phyloP scores from a whole-genome alignment of 257 asterid genomes.

The Salvia miltiorrhiza region DNA sequence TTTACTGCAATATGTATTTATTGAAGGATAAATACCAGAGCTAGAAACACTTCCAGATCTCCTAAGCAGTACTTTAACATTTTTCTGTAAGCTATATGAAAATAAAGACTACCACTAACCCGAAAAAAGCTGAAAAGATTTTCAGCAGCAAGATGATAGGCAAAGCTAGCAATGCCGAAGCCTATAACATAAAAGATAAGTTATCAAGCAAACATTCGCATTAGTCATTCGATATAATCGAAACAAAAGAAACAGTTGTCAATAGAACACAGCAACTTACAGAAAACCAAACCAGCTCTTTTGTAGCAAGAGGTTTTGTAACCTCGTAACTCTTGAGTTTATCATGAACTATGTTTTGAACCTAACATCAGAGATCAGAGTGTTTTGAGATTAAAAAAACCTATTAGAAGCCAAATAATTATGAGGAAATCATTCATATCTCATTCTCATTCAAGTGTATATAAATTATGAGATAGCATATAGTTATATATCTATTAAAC shows the following conservation, averaged over 20 bases:
- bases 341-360: slow-evolving; percentile 63
- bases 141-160: slow-evolving; percentile 41
- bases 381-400: slow-evolving; percentile 1
- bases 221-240: background rate
- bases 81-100: slow-evolving; percentile 11
- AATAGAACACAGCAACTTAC: slow-evolving; percentile 41
- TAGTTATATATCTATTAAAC: background rate
- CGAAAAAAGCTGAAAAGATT: slow-evolving; percentile 33
- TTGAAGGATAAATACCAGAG: background rate
- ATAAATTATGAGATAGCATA: background rate
- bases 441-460: background rate
- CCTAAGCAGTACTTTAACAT: background rate
- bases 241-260: background rate
- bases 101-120: slow-evolving; percentile 32
- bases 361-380: slow-evolving; percentile 38
- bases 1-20: slow-evolving; percentile 30
- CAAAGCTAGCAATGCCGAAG: slow-evolving; percentile 48
- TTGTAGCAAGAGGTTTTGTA: slow-evolving; percentile 68
- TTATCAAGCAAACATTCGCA: slow-evolving; percentile 1
- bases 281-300: slow-evolving; percentile 80
- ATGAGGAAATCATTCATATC: background rate
- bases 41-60: background rate
- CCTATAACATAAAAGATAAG: slow-evolving; percentile 30
- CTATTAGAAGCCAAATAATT: slow-evolving; percentile 8
- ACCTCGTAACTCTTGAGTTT: slow-evolving; percentile 71